A percentile compares a stretch with the other conserved stretches of the same genome.
These are phyloP conservation scores for Cutaneotrichosporon mucoides DNA, from an alignment of 1,284 basidiomycete genomes.

Conservation along the genomic window DNA sequence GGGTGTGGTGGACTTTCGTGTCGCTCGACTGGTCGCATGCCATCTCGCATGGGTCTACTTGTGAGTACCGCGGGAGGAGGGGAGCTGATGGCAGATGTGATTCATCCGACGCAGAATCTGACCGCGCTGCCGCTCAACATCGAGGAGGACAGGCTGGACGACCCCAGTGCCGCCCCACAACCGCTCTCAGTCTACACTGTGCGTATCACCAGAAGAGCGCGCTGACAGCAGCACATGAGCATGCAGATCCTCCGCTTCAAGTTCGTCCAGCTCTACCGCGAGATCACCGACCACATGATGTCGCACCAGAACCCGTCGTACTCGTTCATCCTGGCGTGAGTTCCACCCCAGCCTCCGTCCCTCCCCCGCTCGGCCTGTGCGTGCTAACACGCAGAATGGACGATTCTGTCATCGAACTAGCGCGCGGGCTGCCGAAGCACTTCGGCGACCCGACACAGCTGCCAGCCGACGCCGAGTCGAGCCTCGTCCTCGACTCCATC, in stretches of 20 bases:
- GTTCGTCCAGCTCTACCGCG: constrained; percentile 21
- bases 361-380: no score
- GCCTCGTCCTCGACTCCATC: constrained; percentile 17
- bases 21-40: constrained; percentile 26
- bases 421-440: constrained; percentile 12
- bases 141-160: constrained; percentile 20
- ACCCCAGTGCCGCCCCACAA: constrained; percentile 5
- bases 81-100: constrained; percentile 13
- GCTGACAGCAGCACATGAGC: constrained; percentile 13
- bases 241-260: constrained; percentile 22
- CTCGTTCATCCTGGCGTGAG: constrained; percentile 15
- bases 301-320: constrained; percentile 13
- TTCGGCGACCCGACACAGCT: constrained; percentile 13
- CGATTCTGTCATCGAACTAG: constrained; percentile 16
- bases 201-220: not conserved
- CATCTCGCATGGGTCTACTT: constrained; percentile 17
- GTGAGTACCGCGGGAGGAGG: not conserved
- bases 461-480: not conserved
- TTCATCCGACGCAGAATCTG: constrained; percentile 26
- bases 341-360: not conserved
- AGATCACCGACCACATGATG: constrained; percentile 22
- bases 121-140: constrained; percentile 22
- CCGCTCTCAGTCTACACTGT: constrained; percentile 16
- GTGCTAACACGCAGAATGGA: constrained; percentile 16
- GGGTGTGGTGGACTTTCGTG: constrained; percentile 28